A percentile compares a stretch with the other conserved stretches of the same genome.
Evolutionary conservation across 225 moss, liverwort and hornwort genomes (phyloP).

Genomic region (Neckera pumila): DNA sequence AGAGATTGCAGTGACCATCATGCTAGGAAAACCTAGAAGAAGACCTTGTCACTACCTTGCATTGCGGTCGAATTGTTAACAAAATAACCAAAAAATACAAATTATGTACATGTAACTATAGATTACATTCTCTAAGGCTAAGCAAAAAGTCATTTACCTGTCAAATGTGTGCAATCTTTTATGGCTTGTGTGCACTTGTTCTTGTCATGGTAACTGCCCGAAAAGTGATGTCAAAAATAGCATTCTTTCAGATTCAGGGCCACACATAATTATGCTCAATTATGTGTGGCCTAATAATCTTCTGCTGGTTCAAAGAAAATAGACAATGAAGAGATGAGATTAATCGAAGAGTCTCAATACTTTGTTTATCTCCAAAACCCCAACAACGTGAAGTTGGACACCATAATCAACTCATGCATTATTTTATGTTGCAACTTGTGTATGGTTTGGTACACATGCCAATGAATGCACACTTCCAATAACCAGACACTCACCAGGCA

Average conservation of each 20-base stretch:
- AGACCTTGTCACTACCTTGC: background rate
- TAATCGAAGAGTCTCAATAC: background rate
- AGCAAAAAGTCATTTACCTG: background rate
- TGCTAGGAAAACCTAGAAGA: background rate
- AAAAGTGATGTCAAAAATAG: background rate
- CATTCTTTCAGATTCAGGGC: background rate
- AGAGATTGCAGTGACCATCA: background rate
- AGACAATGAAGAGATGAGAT: background rate
- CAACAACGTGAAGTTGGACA: background rate
- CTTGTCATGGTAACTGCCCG: background rate
- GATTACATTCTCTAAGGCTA: background rate
- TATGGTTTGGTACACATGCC: fast-evolving
- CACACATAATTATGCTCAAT: too few relatives aligned
- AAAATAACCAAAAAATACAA: background rate
- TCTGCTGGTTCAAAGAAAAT: background rate
- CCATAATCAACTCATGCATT: too few relatives aligned
- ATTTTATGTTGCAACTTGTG: background rate
- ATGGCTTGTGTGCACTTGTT: background rate
- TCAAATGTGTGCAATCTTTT: background rate
- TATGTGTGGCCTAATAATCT: too few relatives aligned
- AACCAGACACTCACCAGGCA: background rate
- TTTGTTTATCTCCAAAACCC: too few relatives aligned
- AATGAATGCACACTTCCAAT: background rate
- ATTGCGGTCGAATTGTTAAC: background rate
- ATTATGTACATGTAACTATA: background rate